A percentile compares a stretch with the other conserved stretches of the same genome.
These are phyloP conservation scores for Taphrina sp. DNA, from an alignment of 1,139 yeast species.

Conservation along the genomic window DNA sequence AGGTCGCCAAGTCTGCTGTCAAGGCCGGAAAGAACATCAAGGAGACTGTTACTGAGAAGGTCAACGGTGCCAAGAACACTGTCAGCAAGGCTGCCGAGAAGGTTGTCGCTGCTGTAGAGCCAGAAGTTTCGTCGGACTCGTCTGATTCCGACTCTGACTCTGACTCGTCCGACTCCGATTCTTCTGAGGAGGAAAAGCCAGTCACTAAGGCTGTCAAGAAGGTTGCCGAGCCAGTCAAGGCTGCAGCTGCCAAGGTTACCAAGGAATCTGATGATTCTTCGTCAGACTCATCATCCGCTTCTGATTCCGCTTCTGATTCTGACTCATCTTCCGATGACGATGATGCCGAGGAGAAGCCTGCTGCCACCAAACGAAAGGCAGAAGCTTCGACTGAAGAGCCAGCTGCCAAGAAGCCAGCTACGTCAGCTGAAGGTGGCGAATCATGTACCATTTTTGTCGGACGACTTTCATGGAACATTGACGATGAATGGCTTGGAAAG, in stretches of 20 bases:
- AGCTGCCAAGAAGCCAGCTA: slow-evolving; percentile 40
- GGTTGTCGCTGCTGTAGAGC: slow-evolving; percentile 36
- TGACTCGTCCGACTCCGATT: slow-evolving; percentile 44
- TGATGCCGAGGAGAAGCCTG: slow-evolving; percentile 36
- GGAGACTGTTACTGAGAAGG: slow-evolving; percentile 38
- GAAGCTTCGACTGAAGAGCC: slow-evolving; percentile 40
- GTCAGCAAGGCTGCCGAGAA: slow-evolving; percentile 36
- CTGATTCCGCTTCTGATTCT: slow-evolving; percentile 39
- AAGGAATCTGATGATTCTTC: slow-evolving; percentile 24
- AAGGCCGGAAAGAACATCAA: slow-evolving; percentile 38
- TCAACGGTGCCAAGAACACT: slow-evolving; percentile 35
- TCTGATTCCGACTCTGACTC: slow-evolving; percentile 11
- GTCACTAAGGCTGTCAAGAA: slow-evolving; percentile 8
- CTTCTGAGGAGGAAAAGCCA: slow-evolving; percentile 39
- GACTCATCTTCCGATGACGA: slow-evolving; percentile 38
- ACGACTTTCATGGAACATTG: slow-evolving; percentile 94
- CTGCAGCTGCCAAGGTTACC: slow-evolving; percentile 11
- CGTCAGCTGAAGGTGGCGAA: slow-evolving; percentile 35
- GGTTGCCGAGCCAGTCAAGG: slow-evolving; percentile 5
- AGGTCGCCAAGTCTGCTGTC: slow-evolving; percentile 40
- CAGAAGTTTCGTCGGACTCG: slow-evolving; percentile 33
- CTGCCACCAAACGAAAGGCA: slow-evolving; percentile 40
- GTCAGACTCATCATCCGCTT: slow-evolving; percentile 6
- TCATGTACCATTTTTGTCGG: slow-evolving; percentile 94
- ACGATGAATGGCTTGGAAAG: slow-evolving; percentile 85